Conservation (phyloP, 331 rosid genomes). For the Pyrus hybrid region DNA sequence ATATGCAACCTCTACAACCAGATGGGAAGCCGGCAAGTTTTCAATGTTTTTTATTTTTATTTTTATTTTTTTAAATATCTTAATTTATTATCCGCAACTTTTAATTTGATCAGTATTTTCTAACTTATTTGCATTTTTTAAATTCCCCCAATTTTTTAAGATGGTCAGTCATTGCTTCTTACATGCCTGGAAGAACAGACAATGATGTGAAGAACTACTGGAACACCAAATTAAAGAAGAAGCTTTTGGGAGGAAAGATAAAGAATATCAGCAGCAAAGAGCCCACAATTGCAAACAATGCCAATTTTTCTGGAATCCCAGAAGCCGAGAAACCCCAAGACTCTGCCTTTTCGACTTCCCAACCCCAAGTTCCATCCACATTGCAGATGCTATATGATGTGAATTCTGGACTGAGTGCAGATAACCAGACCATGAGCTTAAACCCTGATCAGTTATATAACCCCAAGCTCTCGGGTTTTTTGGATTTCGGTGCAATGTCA, state of each 20-base stretch:
- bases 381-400: slow-evolving; percentile 9
- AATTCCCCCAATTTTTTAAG: slow-evolving; percentile 21
- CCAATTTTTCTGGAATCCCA: slow-evolving; percentile 8
- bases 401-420: slow-evolving; percentile 3
- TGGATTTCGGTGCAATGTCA: slow-evolving; percentile 30
- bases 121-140: background rate
- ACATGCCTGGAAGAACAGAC: slow-evolving; percentile 79
- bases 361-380: slow-evolving; percentile 13
- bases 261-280: background rate
- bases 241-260: slow-evolving; percentile 35
- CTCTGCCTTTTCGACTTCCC: slow-evolving; percentile 12
- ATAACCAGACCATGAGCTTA: slow-evolving; percentile 3
- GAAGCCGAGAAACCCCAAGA: slow-evolving; percentile 6
- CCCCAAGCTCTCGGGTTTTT: slow-evolving; percentile 13
- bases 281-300: background rate
- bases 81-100: background rate
- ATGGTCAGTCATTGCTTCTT: slow-evolving; percentile 81
- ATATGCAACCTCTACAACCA: slow-evolving; percentile 56
- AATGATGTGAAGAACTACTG: slow-evolving; percentile 86
- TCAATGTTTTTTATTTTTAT: background rate
- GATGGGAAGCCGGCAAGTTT: slow-evolving; percentile 74
- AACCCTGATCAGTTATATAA: slow-evolving; percentile 9
- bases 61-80: background rate
- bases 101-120: background rate
- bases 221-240: slow-evolving; percentile 89